phyloP scores from a whole-genome alignment of 2,329 filamentous ascomycete species.

The Ceratocystis cubensis region DNA sequence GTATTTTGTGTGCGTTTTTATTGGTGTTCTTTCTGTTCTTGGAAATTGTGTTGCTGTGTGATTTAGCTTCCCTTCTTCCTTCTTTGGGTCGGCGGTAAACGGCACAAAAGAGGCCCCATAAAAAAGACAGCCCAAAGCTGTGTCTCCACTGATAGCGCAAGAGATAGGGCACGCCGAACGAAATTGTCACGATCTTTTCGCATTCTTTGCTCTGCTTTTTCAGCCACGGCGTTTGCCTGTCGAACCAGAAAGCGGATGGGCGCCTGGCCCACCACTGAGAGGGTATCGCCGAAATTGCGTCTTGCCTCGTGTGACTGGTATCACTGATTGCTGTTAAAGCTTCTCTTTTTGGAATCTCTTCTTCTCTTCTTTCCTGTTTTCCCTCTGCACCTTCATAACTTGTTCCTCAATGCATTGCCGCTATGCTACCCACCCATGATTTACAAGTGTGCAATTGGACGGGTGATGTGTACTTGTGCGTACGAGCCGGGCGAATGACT shows the following conservation, averaged over 20 bases:
- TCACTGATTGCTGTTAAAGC: background rate
- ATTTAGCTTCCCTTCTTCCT: background rate
- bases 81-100: background rate
- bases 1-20: background rate
- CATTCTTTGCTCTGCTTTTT: too few relatives aligned
- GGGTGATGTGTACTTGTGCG: too few relatives aligned
- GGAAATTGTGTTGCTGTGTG: background rate
- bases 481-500: too few relatives aligned
- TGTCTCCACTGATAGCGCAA: background rate
- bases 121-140: background rate
- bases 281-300: background rate
- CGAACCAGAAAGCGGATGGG: background rate
- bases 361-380: too few relatives aligned
- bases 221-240: background rate
- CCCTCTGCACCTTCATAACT: too few relatives aligned
- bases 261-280: background rate
- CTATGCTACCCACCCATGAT: too few relatives aligned
- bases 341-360: background rate
- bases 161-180: background rate
- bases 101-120: background rate
- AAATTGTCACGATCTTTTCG: conserved; percentile 2
- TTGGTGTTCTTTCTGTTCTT: background rate
- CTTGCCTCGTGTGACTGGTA: background rate
- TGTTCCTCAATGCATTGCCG: too few relatives aligned
- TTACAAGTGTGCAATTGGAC: too few relatives aligned